phyloP scores from a whole-genome alignment of 1,139 yeast species.

The Sugiyamaella sp. region DNA sequence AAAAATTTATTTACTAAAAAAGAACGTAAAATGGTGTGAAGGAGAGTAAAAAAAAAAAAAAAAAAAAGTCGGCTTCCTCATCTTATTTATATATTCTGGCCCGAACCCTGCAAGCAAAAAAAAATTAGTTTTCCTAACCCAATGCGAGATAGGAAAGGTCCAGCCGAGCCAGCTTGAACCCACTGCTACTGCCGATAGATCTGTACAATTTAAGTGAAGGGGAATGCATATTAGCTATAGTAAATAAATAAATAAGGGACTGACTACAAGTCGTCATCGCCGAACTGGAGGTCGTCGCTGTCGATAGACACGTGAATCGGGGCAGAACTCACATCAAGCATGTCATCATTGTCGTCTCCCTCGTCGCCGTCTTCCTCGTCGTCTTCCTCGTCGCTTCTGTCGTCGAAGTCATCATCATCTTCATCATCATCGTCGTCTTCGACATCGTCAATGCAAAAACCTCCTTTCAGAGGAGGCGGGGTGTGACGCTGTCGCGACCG shows the following conservation, averaged over 20 bases:
- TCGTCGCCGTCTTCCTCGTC: conserved; percentile 18
- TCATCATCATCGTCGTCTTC: conserved; percentile 18
- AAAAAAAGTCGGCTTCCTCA: conserved; percentile 4
- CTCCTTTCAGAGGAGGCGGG: conserved; percentile 17
- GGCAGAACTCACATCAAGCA: neutral
- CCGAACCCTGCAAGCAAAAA: neutral
- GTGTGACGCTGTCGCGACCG: conserved; percentile 16
- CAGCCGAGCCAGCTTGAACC: too few species aligned
- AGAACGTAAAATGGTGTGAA: conserved; percentile 1
- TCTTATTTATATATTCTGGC: conserved; percentile 6
- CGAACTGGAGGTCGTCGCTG: conserved; percentile 2
- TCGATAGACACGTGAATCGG: neutral
- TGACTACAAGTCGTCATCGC: conserved; percentile 1
- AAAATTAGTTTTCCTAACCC: neutral
- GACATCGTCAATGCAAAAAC: conserved; percentile 13
- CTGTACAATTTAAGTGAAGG: neutral
- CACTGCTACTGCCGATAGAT: too few species aligned
- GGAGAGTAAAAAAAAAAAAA: conserved; percentile 1
- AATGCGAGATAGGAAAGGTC: too few species aligned
- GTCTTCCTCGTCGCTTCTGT: conserved; percentile 9
- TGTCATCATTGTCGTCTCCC: neutral
- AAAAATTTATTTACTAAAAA: conserved; percentile 17
- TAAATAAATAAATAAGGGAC: neutral
- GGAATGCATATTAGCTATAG: neutral
- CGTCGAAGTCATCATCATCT: conserved; percentile 15